phyloP scores from a whole-genome alignment of 306 rosid species.

The Luffa aegyptiaca region DNA sequence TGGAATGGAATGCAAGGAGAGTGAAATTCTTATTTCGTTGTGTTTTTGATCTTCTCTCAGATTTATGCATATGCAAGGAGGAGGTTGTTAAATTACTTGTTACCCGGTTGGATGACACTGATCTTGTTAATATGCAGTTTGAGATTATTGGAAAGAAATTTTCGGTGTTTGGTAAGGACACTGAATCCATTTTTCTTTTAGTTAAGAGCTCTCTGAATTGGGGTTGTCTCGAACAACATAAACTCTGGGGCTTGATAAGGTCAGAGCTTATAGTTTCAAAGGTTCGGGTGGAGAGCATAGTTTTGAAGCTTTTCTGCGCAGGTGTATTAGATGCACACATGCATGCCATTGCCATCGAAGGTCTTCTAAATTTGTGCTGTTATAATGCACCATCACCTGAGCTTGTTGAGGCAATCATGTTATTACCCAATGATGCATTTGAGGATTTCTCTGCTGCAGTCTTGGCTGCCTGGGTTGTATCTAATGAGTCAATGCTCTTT shows the following conservation, averaged over 20 bases:
- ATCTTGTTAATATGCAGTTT: slow-evolving; percentile 16
- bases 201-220: slow-evolving; percentile 21
- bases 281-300: slow-evolving; percentile 14
- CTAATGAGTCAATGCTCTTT: slow-evolving; percentile 15
- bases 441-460: slow-evolving; percentile 19
- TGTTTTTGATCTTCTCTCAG: slow-evolving; percentile 16
- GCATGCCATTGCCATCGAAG: slow-evolving; percentile 19
- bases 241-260: slow-evolving; percentile 25
- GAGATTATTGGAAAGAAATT: slow-evolving; percentile 13
- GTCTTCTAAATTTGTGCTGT: slow-evolving; percentile 18
- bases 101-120: slow-evolving; percentile 7
- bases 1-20: slow-evolving; percentile 8
- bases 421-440: slow-evolving; percentile 18
- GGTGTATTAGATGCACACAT: slow-evolving; percentile 16
- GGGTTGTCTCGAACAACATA: slow-evolving; percentile 20
- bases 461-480: slow-evolving; percentile 18
- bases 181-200: slow-evolving; percentile 14
- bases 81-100: slow-evolving; percentile 17
- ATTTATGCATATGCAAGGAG: slow-evolving; percentile 13
- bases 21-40: slow-evolving; percentile 10
- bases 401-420: slow-evolving; percentile 27
- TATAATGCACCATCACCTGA: slow-evolving; percentile 20
- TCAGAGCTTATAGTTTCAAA: slow-evolving; percentile 19
- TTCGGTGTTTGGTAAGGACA: slow-evolving; percentile 17
- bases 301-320: slow-evolving; percentile 13